Evolutionary conservation across 768 basidiomycete species (phyloP), one percentile per base, ranked within the genome.

Genomic region (Harrya chromipes): DNA sequence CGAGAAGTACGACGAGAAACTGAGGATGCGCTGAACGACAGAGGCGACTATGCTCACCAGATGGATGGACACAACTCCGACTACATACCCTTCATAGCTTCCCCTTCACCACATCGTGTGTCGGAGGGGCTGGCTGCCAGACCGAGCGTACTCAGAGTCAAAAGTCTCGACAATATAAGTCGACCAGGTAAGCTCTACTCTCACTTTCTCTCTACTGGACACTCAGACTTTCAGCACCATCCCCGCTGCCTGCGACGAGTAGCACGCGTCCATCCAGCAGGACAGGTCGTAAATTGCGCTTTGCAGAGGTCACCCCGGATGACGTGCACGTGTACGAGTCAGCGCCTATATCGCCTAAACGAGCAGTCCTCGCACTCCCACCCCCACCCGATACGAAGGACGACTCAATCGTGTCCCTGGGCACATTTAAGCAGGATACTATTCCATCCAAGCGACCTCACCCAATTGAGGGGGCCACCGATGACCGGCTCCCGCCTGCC

Each of bases 311-410:
- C 14, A 80, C 77, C 1, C 81, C 87, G 0, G 68, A 78, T n/a
- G 86, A 91, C 60, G 81, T 92, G 2, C 77, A 89, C 65, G 84
- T 92, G 1, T 92, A 92, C 59, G 86, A 90, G 58, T 90, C 89
- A 13, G 84, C 81, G 2, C 90, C 88, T 4, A 72, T 85, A 2
- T 90, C 90, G 4, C 90, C 90, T n/a, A 79, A 76, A 52, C 78
- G 75, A 50, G 61, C 70, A 2, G 44, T 68, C 0, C 69, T 89
- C 1, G 82, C 88, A 0, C 72, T 88, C 2, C 83, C 81, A 5
- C 74, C 56, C 66, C 62, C 52, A 52, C 66, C 48, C 54, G 55
- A 64, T 31, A 50, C 42, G 12, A 62, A 57, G 20, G 65, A 67
- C 31, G 43, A 53, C 10, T 55, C 63, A 17, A 56, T 66, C 62